These are phyloP conservation scores for Ogataea zsoltii DNA, from an alignment of 805 yeast species.

Conservation along the genomic window DNA sequence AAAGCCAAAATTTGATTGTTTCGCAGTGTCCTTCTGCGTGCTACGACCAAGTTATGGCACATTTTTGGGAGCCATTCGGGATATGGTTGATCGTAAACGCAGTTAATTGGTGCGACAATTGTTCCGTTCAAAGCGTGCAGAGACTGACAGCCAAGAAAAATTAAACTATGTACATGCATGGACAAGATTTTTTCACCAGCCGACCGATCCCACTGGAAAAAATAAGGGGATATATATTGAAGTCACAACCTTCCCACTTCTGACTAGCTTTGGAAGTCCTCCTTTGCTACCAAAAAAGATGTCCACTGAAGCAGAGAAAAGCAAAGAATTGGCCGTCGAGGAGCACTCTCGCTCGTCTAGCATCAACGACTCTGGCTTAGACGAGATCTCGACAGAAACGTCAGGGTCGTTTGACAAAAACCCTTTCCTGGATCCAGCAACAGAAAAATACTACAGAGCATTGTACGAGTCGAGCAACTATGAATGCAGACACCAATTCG, in stretches of 20 bases:
- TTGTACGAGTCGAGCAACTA: slow-evolving; percentile 51
- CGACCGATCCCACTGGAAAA: background rate
- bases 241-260: too few relatives aligned
- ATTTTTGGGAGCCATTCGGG: too few relatives aligned
- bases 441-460: slow-evolving; percentile 45
- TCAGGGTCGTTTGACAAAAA: slow-evolving; percentile 15
- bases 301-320: background rate
- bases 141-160: too few relatives aligned
- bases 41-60: too few relatives aligned
- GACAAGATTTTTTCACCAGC: background rate
- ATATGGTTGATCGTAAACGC: too few relatives aligned
- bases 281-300: too few relatives aligned
- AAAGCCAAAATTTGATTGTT: too few relatives aligned
- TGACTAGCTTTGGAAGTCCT: too few relatives aligned
- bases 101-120: too few relatives aligned
- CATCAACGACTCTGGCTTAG: background rate
- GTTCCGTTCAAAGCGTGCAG: too few relatives aligned
- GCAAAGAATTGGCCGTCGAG: background rate
- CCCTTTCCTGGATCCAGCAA: slow-evolving; percentile 46
- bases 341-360: background rate
- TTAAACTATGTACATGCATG: too few relatives aligned
- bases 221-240: background rate
- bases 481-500: slow-evolving; percentile 56
- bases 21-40: too few relatives aligned
- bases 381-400: background rate